Percentiles rank a stretch among this genome's conserved stretches.
These are phyloP conservation scores for Rutidosis leptorrhynchoides DNA, from an alignment of 129 eudicot genomes.

Conservation along the genomic window DNA sequence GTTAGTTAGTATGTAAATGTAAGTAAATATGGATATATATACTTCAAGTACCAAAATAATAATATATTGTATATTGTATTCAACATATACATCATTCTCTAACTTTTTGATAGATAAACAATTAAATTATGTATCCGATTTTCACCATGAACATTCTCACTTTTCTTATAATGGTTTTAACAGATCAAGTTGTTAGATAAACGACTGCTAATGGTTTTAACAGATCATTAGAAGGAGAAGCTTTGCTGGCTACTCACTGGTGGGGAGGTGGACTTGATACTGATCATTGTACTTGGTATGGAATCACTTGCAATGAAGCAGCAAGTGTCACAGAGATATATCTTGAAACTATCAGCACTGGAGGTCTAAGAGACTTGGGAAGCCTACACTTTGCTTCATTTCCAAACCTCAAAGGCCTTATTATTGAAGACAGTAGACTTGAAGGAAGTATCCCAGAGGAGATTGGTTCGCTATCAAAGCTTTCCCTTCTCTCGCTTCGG, in stretches of 20 bases:
- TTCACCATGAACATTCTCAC: background rate
- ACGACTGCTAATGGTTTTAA: background rate
- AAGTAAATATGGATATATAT: no score
- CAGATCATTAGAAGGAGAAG: background rate
- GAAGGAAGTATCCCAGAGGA: slow-evolving; percentile 22
- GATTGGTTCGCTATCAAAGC: slow-evolving; percentile 20
- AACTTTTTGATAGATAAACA: no score
- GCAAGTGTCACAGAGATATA: slow-evolving; percentile 1
- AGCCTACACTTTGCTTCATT: slow-evolving; percentile 16
- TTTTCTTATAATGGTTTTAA: background rate
- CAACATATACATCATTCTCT: no score
- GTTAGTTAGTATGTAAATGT: no score
- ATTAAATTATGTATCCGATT: background rate
- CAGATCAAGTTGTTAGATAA: no score
- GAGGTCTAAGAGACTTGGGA: background rate
- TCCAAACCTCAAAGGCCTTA: slow-evolving; percentile 2
- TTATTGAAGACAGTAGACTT: background rate
- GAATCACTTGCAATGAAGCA: slow-evolving; percentile 9
- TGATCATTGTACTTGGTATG: background rate
- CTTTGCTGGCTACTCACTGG: background rate
- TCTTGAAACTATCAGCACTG: background rate
- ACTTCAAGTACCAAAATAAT: no score
- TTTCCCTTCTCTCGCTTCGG: background rate
- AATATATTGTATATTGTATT: no score
- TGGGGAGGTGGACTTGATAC: background rate